Conservation (phyloP, 2,329 filamentous ascomycete genomes). For the Trichophyton simii region DNA sequence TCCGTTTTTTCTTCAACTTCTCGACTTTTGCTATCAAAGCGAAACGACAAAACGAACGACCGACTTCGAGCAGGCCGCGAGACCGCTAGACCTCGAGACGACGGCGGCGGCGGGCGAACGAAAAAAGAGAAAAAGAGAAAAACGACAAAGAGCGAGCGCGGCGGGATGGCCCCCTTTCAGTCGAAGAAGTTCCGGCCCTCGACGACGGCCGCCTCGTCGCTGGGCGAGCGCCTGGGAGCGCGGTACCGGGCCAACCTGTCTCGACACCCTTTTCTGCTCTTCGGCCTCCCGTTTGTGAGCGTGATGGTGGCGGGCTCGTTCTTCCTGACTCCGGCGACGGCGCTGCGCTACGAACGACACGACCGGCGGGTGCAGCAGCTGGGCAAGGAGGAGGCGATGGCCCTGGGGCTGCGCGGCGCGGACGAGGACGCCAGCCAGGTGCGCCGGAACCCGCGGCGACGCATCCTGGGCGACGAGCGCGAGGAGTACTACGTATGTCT, state of each 20-base stretch:
- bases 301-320: constrained; percentile 89
- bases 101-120: too few relatives aligned
- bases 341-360: constrained; percentile 83
- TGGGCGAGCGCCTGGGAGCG: constrained; percentile 57
- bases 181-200: constrained; percentile 59
- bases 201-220: constrained; percentile 33
- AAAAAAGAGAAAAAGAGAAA: neutral
- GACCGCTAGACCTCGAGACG: too few relatives aligned
- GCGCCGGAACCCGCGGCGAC: constrained; percentile 33
- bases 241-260: constrained; percentile 64
- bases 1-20: too few relatives aligned
- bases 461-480: constrained; percentile 31
- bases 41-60: too few relatives aligned
- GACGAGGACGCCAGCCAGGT: constrained; percentile 72
- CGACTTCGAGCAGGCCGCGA: too few relatives aligned
- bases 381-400: constrained; percentile 73
- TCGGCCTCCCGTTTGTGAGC: constrained; percentile 82
- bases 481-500: constrained; percentile 36
- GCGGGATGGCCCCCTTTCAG: constrained; percentile 50
- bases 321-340: constrained; percentile 84
- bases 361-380: constrained; percentile 81
- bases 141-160: neutral
- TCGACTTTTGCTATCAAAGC: too few relatives aligned
- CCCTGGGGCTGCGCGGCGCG: constrained; percentile 56
- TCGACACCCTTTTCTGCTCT: constrained; percentile 77